Evolutionary conservation across 2,329 filamentous ascomycete genomes (phyloP), one percentile per base, ranked within the genome.

Genomic region (Diplocarpon mali): DNA sequence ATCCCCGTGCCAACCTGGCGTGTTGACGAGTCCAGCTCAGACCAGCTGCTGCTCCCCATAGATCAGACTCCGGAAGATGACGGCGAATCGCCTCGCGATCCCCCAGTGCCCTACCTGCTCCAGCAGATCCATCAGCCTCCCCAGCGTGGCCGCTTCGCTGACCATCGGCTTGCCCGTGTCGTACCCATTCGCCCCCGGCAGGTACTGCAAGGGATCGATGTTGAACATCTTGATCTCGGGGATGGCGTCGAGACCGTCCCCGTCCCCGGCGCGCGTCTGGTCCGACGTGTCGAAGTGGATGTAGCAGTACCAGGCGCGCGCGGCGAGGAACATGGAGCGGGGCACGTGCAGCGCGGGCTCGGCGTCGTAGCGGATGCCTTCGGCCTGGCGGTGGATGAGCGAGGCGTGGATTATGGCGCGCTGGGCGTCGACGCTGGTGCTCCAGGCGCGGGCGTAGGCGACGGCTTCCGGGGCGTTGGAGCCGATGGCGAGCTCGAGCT

Each of bases 301-400:
- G 34, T 43, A 43, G 35, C 40, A 43, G 27, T 37, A 43, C 40
- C 40, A 43, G 16, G 35, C 40, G 2, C 40, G 14, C 13, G 44
- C 43, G 13, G 51, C 46, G 5, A 42, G 38, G 38, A 53, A 53
- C 24, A 53, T 38, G 10, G 32, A 40, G 15, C 44, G 46, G 3
- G 51, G 46, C 16, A 53, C 41, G 37, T 53, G 51, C 2, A 53
- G 42, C 2, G 51, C 49, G 5, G 49, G 44, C 20, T 51, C 49
- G 9, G 31, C 27, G 28, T 45, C 46, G n/a, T 47, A 32, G 5
- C 38, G 47, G 20, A 53, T 41, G 5, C 39, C 31, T 28, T 45
- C 46, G n/a, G 45, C 28, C 28, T 42, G 39, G 14, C 42, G 28
- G 13, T 45, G 48, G 31, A 50, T 42, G 16, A 48, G 36, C 15